Evolutionary conservation across 2,329 filamentous ascomycete species (phyloP).

Genomic region (Ambrosiella beaveri): DNA sequence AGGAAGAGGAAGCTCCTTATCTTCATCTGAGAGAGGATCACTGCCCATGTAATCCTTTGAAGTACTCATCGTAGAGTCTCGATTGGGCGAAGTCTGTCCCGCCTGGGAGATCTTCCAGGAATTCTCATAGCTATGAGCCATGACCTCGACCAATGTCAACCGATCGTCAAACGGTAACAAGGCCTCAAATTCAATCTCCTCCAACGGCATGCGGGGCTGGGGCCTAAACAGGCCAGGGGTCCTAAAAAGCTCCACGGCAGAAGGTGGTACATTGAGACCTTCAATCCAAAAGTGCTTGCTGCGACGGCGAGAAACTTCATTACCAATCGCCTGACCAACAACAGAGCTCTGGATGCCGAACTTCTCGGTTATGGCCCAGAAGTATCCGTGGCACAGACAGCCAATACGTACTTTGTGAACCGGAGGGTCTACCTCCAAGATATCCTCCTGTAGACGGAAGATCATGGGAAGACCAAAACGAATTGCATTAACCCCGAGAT

Average conservation of each 20-base stretch:
- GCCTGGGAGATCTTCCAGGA: conserved; percentile 44
- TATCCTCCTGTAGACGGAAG: conserved; percentile 71
- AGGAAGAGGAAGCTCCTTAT: conserved; percentile 41
- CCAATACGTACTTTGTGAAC: conserved; percentile 62
- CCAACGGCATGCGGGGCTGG: conserved; percentile 29
- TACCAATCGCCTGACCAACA: conserved; percentile 53
- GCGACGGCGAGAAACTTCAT: conserved; percentile 59
- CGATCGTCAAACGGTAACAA: conserved; percentile 62
- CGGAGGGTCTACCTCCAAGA: conserved; percentile 47
- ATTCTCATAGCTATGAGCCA: conserved; percentile 53
- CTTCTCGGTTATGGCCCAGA: conserved; percentile 61
- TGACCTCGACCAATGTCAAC: conserved; percentile 51
- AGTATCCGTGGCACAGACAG: conserved; percentile 75
- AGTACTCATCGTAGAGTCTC: conserved; percentile 18
- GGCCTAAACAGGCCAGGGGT: conserved; percentile 29
- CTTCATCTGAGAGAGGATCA: conserved; percentile 1
- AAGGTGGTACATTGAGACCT: conserved; percentile 52
- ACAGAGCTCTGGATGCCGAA: conserved; percentile 58
- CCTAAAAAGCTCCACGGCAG: conserved; percentile 43
- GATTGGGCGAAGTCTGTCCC: conserved; percentile 55
- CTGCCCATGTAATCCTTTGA: not conserved
- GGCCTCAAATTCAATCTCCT: conserved; percentile 42
- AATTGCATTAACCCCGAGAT: conserved; percentile 66
- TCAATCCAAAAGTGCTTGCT: conserved; percentile 65
- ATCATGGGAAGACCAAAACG: conserved; percentile 76